Conservation (phyloP, 192 early-diverging fungal genomes). For the Pilaira anomala region DNA sequence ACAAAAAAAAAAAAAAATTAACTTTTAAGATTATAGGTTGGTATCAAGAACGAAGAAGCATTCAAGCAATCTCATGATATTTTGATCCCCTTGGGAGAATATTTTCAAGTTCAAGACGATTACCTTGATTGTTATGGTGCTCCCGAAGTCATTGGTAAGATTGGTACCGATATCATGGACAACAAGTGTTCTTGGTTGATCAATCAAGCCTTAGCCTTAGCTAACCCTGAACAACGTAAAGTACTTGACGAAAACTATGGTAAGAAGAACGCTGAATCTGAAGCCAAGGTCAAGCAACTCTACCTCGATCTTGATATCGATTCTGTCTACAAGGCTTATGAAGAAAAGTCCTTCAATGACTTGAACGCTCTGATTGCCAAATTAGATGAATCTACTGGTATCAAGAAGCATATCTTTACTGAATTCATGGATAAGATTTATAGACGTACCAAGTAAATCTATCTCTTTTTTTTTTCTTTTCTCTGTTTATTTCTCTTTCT, state of each 20-base stretch:
- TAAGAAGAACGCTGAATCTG: slow-evolving; percentile 73
- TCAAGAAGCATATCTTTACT: slow-evolving; percentile 84
- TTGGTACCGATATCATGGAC: slow-evolving; percentile 99
- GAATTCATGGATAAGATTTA: slow-evolving; percentile 95
- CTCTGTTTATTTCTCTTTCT: too few species aligned
- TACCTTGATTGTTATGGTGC: slow-evolving; percentile 95
- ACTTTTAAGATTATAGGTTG: slow-evolving; percentile 47
- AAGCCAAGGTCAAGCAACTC: slow-evolving; percentile 78
- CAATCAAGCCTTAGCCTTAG: slow-evolving; percentile 82
- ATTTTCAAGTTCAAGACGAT: slow-evolving; percentile 99
- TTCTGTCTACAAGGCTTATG: slow-evolving; percentile 79
- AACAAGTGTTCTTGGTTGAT: slow-evolving; percentile 99
- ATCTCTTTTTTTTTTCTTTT: too few species aligned
- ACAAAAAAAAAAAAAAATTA: neutral
- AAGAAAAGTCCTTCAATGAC: slow-evolving; percentile 77
- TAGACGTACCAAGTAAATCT: slow-evolving; percentile 81
- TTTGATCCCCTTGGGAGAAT: slow-evolving; percentile 92
- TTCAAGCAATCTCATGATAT: slow-evolving; percentile 83
- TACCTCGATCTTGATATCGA: slow-evolving; percentile 81
- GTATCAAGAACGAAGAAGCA: slow-evolving; percentile 72
- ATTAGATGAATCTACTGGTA: slow-evolving; percentile 67
- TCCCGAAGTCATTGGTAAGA: slow-evolving; percentile 93
- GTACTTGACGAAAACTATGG: slow-evolving; percentile 85
- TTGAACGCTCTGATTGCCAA: slow-evolving; percentile 75
- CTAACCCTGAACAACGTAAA: slow-evolving; percentile 79